These are phyloP conservation scores for Nakazawaea holstii DNA, from an alignment of 805 yeast genomes.

Conservation along the genomic window DNA sequence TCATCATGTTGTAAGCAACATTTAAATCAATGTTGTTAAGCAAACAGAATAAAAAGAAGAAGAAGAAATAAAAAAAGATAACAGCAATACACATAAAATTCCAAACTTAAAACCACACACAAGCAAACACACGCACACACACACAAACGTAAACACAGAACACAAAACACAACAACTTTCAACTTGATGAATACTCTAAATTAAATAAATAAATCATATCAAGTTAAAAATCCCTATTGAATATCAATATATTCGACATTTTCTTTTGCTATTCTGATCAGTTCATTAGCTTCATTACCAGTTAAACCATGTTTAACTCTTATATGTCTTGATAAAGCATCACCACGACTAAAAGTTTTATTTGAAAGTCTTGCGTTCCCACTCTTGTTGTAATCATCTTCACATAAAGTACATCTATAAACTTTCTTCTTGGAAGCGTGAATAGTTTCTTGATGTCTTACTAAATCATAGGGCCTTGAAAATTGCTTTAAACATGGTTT, in stretches of 20 bases:
- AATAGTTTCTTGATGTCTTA: conserved; percentile 93
- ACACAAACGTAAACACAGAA: neutral
- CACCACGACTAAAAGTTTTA: conserved; percentile 85
- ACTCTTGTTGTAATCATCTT: conserved; percentile 50
- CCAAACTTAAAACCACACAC: no score
- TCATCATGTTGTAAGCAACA: no score
- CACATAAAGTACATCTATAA: conserved; percentile 84
- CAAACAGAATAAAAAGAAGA: no score
- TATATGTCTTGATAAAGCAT: conserved; percentile 90
- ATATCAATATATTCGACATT: conserved; percentile 55
- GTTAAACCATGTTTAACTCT: conserved; percentile 81
- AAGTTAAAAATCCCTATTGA: neutral
- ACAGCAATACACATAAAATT: neutral
- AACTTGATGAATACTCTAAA: no score
- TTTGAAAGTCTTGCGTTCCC: conserved; percentile 34
- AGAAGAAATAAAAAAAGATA: no score
- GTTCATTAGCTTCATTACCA: conserved; percentile 61
- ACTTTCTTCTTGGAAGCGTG: conserved; percentile 85
- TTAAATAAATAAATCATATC: neutral
- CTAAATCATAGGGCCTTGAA: conserved; percentile 90
- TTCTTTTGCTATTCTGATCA: conserved; percentile 71
- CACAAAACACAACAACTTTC: no score
- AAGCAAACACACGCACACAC: neutral
- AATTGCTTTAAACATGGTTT: conserved; percentile 70
- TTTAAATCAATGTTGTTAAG: no score